Evolutionary conservation across 116 monocot species (phyloP).

Genomic region (Posidonia oceanica): DNA sequence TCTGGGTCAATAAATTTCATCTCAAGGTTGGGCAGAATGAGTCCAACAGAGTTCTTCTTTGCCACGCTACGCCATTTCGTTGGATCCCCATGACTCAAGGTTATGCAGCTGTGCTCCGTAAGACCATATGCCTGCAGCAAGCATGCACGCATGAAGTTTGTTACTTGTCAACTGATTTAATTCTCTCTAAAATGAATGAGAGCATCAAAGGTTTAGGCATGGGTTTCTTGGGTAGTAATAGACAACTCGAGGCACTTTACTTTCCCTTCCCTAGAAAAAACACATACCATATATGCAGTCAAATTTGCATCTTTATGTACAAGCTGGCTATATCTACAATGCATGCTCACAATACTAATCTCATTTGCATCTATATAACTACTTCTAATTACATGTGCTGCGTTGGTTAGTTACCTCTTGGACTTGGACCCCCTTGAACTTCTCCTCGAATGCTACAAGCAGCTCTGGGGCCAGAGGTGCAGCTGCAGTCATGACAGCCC

Average conservation of each 20-base stretch:
- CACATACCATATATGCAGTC: too few species aligned
- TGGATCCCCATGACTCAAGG: constrained; percentile 67
- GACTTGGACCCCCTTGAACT: constrained; percentile 57
- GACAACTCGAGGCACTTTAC: too few species aligned
- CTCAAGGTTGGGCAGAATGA: constrained; percentile 83
- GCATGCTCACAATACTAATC: too few species aligned
- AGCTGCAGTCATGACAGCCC: constrained; percentile 83
- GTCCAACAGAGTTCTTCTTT: constrained; percentile 80
- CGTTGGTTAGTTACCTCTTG: constrained; percentile 41
- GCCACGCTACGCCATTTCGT: constrained; percentile 31
- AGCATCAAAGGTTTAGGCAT: too few species aligned
- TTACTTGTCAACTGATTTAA: neutral
- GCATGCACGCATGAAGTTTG: neutral
- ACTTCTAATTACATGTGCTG: too few species aligned
- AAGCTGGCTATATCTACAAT: too few species aligned
- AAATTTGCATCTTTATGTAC: too few species aligned
- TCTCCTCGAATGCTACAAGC: constrained; percentile 51
- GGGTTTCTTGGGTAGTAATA: too few species aligned
- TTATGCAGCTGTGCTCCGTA: constrained; percentile 96
- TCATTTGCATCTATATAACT: neutral
- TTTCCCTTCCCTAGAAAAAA: too few species aligned
- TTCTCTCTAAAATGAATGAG: too few species aligned
- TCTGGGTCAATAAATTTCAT: constrained; percentile 78
- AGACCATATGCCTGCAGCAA: constrained; percentile 67
- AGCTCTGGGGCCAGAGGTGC: constrained; percentile 82